Percentiles rank a stretch among this genome's conserved stretches.
phyloP scores from a whole-genome alignment of 306 rosid genomes.

The Sicyos baderoa region DNA sequence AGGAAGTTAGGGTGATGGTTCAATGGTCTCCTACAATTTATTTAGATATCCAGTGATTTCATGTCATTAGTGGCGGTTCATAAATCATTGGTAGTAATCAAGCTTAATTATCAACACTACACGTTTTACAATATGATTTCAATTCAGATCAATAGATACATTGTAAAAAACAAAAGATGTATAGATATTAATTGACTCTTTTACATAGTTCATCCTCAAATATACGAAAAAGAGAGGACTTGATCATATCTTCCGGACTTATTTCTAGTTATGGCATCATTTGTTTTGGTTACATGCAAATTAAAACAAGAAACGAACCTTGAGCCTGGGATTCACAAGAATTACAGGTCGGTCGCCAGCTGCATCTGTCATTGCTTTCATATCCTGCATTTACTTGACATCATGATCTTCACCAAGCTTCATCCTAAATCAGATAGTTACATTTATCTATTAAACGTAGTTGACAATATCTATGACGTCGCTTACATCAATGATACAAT shows the following conservation, averaged over 20 bases:
- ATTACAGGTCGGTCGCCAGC: slow-evolving; percentile 82
- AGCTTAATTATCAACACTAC: too few relatives aligned
- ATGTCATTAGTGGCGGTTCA: too few relatives aligned
- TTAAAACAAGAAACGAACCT: slow-evolving; percentile 42
- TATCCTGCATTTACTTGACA: slow-evolving; percentile 43
- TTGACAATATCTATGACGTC: slow-evolving; percentile 18
- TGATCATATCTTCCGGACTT: neutral
- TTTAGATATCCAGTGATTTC: too few relatives aligned
- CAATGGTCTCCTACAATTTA: too few relatives aligned
- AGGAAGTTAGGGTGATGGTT: too few relatives aligned
- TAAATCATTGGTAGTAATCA: too few relatives aligned
- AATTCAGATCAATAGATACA: too few relatives aligned
- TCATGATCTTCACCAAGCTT: neutral
- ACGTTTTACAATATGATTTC: too few relatives aligned
- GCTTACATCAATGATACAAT: slow-evolving; percentile 87
- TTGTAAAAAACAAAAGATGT: too few relatives aligned
- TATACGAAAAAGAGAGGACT: neutral
- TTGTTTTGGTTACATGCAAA: neutral
- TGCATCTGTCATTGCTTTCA: slow-evolving; percentile 81
- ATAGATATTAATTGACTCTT: too few relatives aligned
- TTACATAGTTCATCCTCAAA: too few relatives aligned
- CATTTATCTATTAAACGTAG: neutral
- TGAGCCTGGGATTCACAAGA: slow-evolving; percentile 71
- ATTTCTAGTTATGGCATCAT: neutral
- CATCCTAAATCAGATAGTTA: neutral